Conservation (phyloP, 1,284 basidiomycete species). For the Irpex sp. region DNA sequence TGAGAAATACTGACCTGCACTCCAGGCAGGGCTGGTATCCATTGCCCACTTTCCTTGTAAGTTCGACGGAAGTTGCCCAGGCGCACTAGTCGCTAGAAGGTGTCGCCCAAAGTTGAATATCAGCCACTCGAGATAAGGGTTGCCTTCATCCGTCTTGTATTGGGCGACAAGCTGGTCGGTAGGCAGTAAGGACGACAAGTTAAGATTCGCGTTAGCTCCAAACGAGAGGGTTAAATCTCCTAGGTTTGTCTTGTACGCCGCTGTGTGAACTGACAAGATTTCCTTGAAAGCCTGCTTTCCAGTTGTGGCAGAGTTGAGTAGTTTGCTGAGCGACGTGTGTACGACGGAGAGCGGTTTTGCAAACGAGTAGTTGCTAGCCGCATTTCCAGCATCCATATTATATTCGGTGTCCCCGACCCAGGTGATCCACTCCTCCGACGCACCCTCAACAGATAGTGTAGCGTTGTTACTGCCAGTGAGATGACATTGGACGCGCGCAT, state of each 20-base stretch:
- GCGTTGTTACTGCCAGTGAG: slow-evolving; percentile 49
- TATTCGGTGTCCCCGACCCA: slow-evolving; percentile 82
- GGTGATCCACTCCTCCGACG: slow-evolving; percentile 63
- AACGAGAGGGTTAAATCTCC: slow-evolving; percentile 63
- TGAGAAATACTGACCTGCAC: slow-evolving; percentile 56
- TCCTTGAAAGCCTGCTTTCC: slow-evolving; percentile 34
- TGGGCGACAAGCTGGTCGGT: slow-evolving; percentile 64
- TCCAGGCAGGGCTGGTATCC: slow-evolving; percentile 63
- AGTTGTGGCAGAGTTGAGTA: slow-evolving; percentile 44
- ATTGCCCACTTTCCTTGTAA: slow-evolving; percentile 80
- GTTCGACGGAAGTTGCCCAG: slow-evolving; percentile 74
- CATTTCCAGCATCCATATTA: slow-evolving; percentile 66
- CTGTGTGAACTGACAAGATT: slow-evolving; percentile 54
- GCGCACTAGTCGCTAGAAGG: slow-evolving; percentile 65
- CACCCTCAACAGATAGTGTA: slow-evolving; percentile 55
- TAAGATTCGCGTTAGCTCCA: slow-evolving; percentile 62
- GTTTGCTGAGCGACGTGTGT: slow-evolving; percentile 51
- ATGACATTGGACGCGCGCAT: slow-evolving; percentile 39
- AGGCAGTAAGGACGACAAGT: slow-evolving; percentile 38
- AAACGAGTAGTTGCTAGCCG: slow-evolving; percentile 67
- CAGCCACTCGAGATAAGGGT: slow-evolving; percentile 78
- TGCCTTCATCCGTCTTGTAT: slow-evolving; percentile 64
- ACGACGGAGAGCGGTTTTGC: slow-evolving; percentile 59
- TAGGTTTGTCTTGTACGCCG: slow-evolving; percentile 55
- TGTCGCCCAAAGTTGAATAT: slow-evolving; percentile 81